Evolutionary conservation across 768 basidiomycete genomes (phyloP).

Genomic region (Tylopilus subfusipes): DNA sequence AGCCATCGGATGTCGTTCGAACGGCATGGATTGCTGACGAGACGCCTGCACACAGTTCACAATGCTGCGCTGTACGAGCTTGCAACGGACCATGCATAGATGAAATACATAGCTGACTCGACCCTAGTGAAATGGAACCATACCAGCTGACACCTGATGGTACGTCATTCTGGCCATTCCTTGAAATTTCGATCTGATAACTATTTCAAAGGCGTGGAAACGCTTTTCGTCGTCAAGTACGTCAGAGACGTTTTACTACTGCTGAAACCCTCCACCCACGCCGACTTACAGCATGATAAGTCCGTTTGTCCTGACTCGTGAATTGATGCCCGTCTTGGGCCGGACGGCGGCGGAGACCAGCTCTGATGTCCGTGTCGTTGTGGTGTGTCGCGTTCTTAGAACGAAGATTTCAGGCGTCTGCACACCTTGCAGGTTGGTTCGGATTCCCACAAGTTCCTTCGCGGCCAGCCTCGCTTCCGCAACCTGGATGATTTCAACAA

Average conservation of each 20-base stretch:
- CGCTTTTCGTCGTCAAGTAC: constrained; percentile 45
- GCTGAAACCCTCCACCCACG: not conserved
- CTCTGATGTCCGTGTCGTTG: constrained; percentile 60
- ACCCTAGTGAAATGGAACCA: constrained; percentile 16
- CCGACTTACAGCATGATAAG: constrained; percentile 40
- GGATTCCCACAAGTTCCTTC: constrained; percentile 20
- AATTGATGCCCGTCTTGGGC: constrained; percentile 50
- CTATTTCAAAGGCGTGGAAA: constrained; percentile 33
- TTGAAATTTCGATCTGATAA: not conserved
- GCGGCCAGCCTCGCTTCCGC: constrained; percentile 25
- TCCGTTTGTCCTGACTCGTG: constrained; percentile 53
- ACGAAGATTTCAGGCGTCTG: not conserved
- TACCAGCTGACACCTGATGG: constrained; percentile 29
- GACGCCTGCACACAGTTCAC: constrained; percentile 39
- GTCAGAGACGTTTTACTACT: not conserved
- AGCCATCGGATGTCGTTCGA: constrained; percentile 1
- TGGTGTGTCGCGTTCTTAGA: constrained; percentile 36
- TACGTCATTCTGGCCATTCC: not conserved
- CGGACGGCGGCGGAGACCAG: constrained; percentile 44
- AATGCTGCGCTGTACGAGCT: constrained; percentile 49
- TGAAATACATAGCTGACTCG: constrained; percentile 9
- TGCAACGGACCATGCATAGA: not conserved
- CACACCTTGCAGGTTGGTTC: constrained; percentile 33
- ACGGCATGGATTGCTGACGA: not conserved
- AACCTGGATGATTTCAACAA: constrained; percentile 36